Evolutionary conservation across 2,329 filamentous ascomycete genomes (phyloP), one percentile per base, ranked within the genome.

Genomic region (Phaeoacremonium minimum): DNA sequence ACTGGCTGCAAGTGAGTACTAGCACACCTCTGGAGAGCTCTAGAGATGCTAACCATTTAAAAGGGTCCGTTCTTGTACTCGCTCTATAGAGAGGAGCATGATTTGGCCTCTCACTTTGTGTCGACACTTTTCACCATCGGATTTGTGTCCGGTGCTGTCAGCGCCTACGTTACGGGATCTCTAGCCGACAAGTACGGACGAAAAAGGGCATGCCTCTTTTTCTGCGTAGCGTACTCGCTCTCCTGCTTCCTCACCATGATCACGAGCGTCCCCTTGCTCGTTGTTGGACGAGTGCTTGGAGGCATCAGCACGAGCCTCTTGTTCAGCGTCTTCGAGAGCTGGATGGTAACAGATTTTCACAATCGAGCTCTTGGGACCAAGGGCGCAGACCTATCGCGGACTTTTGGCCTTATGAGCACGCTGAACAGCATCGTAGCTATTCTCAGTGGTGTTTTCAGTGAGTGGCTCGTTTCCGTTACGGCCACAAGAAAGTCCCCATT

Each of bases 281-380:
- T 77, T 36, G 37, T 64, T 2, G 77, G 77, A 11, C 63, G 77
- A 33, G 52, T 73, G 1, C 61, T 78, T 4, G 74, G 73, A 15
- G 77, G 77, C 1, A 41, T 80, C 31, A 69, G 67, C 18, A 73
- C 74, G 20, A 77, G 73, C 17, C 53, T 80, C 28, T 61, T 80
- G 18, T 80, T 75, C 58, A 75, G 67, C 30, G 71, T 69, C 5
- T 79, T 80, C 44, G 75, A 81, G 52, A 75, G 71, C 46, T 81
- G 76, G 75, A 73, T 80, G 62, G 68, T 80, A 18, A 67, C 71
- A 4, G 73, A 77, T 44, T 75, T 69, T 42, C 64, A 71, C 41
- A 57, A 58, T 36, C 57, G 66, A 29, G 56, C 60, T 28, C 49
- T 72, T 18, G 60, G 60, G 18, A 54, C 60, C 9, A 54, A 51